Conservation (phyloP, 116 monocot species). For the Trichopus zeylanicus region DNA sequence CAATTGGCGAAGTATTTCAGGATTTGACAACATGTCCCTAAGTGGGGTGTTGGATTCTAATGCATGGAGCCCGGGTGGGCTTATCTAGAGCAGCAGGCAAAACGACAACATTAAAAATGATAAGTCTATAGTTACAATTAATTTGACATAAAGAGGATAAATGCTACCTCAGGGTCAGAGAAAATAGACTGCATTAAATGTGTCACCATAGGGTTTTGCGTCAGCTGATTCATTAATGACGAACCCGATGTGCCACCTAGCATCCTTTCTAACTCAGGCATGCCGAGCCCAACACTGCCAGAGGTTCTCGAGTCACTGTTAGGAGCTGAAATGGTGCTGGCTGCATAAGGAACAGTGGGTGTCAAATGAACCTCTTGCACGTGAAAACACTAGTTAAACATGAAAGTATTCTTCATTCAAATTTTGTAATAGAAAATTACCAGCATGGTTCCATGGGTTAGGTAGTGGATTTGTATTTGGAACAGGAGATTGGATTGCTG, state of each 20-base stretch:
- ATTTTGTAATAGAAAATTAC: constrained; percentile 17
- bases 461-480: constrained; percentile 96
- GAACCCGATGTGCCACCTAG: constrained; percentile 47
- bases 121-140: neutral
- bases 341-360: constrained; percentile 32
- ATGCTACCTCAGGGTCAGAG: constrained; percentile 79
- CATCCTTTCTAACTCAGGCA: constrained; percentile 63
- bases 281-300: constrained; percentile 40
- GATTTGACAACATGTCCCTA: constrained; percentile 79
- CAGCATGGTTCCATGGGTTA: constrained; percentile 72
- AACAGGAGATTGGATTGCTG: constrained; percentile 41
- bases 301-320: constrained; percentile 29
- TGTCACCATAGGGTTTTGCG: constrained; percentile 81
- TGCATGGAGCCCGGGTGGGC: constrained; percentile 44
- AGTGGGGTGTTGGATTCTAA: constrained; percentile 64
- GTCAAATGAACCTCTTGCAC: constrained; percentile 8
- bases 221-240: constrained; percentile 41
- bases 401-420: neutral
- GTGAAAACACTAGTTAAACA: neutral
- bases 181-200: constrained; percentile 86
- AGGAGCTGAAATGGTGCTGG: constrained; percentile 30
- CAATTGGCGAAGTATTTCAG: constrained; percentile 65
- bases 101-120: constrained; percentile 5
- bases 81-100: constrained; percentile 23
- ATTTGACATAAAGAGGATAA: neutral